A percentile compares a stretch with the other conserved stretches of the same genome.
phyloP scores from a whole-genome alignment of 352 stramenopile genomes.

The Halophytophthora polymorphica region DNA sequence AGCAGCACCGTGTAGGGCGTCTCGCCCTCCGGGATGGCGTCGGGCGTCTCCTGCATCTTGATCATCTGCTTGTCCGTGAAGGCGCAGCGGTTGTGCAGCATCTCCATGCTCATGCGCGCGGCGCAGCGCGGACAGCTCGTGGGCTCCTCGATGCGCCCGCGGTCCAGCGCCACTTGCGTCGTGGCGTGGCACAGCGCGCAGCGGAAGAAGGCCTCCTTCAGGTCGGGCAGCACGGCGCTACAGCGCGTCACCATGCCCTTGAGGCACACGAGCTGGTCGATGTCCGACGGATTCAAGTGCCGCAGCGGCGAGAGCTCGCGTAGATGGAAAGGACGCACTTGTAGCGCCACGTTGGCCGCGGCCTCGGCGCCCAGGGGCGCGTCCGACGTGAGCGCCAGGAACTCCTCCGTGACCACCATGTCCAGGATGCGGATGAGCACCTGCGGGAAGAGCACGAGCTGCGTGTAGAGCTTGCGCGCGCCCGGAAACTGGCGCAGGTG shows the following conservation, averaged over 20 bases:
- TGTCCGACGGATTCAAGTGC: conserved; percentile 95
- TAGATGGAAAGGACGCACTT: conserved; percentile 98
- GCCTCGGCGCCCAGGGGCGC: conserved; percentile 44
- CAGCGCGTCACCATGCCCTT: conserved; percentile 98
- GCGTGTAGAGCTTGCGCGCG: conserved; percentile 92
- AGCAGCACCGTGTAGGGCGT: conserved; percentile 97
- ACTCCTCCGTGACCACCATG: conserved; percentile 93
- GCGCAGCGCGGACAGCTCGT: conserved; percentile 87
- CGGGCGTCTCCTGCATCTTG: conserved; percentile 97
- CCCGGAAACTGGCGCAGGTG: conserved; percentile 83
- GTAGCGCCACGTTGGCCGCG: conserved; percentile 57
- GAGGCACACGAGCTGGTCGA: conserved; percentile 96
- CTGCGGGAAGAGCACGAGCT: conserved; percentile 95
- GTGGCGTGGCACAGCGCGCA: conserved; percentile 93
- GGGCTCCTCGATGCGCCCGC: conserved; percentile 95
- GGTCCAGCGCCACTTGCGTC: conserved; percentile 92
- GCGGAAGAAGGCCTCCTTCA: conserved; percentile 97
- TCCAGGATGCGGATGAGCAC: conserved; percentile 97
- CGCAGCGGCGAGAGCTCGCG: conserved; percentile 92
- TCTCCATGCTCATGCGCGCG: conserved; percentile 91
- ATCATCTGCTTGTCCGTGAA: conserved; percentile 99
- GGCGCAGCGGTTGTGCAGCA: conserved; percentile 97
- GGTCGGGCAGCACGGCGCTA: conserved; percentile 96
- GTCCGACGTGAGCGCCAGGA: conserved; percentile 42
- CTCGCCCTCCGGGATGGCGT: conserved; percentile 97